Evolutionary conservation across 106 monocot genomes (phyloP), one percentile per base, ranked within the genome.

Genomic region (Amphibolis antarctica): DNA sequence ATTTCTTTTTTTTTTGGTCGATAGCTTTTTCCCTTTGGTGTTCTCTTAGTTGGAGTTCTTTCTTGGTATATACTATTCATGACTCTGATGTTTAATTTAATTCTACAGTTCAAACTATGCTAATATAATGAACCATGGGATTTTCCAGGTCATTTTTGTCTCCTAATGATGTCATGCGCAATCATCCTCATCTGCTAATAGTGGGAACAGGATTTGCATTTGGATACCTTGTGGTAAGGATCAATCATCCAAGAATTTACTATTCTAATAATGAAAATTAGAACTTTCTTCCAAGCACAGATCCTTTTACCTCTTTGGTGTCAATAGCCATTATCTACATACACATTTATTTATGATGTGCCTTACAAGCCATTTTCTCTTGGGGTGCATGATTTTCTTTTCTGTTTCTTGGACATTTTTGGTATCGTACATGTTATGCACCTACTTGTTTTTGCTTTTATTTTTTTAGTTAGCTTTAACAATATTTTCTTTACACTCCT

Each of bases 201-300:
- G 72, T 87, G 64, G 96, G 96, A 68, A 98, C 96, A 65, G 96
- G 96, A 65, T 90, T 98, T 80, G 84, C 90, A 60, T 98, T 98
- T 98, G 96, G 96, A 15, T 98, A 63, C 64, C 84, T 98, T 66
- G 96, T 98, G 75, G 96, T 98, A 82, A 70, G 80, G 12, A 43
- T 44, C n/a, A n/a, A n/a, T n/a, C n/a, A n/a, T n/a, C n/a, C n/a
- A n/a, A n/a, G n/a, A n/a, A n/a, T n/a, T n/a, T n/a, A n/a, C n/a
- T n/a, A n/a, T n/a, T n/a, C n/a, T n/a, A n/a, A n/a, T n/a, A n/a
- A n/a, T n/a, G n/a, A n/a, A n/a, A n/a, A n/a, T n/a, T n/a, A n/a
- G n/a, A n/a, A n/a, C n/a, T n/a, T n/a, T n/a, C n/a, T n/a, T n/a
- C n/a, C n/a, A n/a, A n/a, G n/a, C n/a, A n/a, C n/a, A n/a, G n/a